Evolutionary conservation across 1,139 yeast species (phyloP), one percentile per base, ranked within the genome.

Genomic region (Taphrina pruni): DNA sequence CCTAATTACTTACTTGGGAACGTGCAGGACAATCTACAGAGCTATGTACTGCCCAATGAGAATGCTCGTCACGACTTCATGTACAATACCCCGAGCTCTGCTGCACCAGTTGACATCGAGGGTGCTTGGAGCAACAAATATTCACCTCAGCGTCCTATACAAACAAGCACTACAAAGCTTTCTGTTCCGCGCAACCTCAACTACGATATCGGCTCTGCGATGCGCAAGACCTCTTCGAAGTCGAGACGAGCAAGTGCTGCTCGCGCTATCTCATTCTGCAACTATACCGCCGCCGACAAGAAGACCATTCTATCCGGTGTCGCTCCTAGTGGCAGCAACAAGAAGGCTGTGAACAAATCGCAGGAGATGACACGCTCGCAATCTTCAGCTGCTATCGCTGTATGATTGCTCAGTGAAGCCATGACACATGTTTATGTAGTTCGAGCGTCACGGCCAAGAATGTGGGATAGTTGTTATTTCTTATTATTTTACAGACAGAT

Each of bases 311-410:
- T 68, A 21, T 64, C 66, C 17, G 70, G 70, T 17, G 70, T 68
- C 12, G 70, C 70, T n/a, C 70, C 70, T 14, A 66, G 70, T 21
- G 70, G 70, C 9, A 50, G 54, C 5, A 60, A 60, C n/a, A 66
- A 66, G 60, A 66, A 66, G 36, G 41, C 60, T 1, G 58, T 52
- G 2, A 17, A 7, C 50, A 56, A 56, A 20, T 6, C 50, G 32
- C 48, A 39, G 39, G 60, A 56, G 36, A 56, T 56, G 60, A 21
- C 50, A 8, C 58, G 58, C 12, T 56, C 60, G 3, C 21, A 26
- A 12, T 38, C 60, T 8, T 38, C 60, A 14, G 48, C 36, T 6
- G 60, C 60, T 39, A 56, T 86, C 74, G 84, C 87, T 11, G 54
- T 50, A 8, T 50, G n/a, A n/a, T 21, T 2, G 36, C 8, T 7